Percentiles rank a stretch among this genome's conserved stretches.
phyloP scores from a whole-genome alignment of 2,329 filamentous ascomycete genomes.

The Xylaria sp. region DNA sequence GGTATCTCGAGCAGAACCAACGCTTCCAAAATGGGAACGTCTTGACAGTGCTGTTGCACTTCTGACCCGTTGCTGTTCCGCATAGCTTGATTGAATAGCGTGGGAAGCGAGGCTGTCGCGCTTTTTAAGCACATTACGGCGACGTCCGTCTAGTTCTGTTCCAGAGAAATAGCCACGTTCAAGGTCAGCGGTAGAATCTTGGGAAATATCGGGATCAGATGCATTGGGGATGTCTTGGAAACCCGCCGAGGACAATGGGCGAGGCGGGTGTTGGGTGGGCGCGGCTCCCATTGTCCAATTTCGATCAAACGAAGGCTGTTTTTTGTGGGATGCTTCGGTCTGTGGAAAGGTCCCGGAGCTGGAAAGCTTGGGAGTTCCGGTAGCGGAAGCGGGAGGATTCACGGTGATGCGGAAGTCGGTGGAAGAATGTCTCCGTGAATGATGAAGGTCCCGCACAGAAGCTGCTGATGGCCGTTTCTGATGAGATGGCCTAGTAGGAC shows the following conservation, averaged over 20 bases:
- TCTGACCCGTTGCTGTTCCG: conserved; percentile 76
- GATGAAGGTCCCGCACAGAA: conserved; percentile 82
- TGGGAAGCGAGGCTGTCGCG: conserved; percentile 70
- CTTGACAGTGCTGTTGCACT: conserved; percentile 73
- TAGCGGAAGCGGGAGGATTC: conserved; percentile 47
- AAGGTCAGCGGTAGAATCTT: conserved; percentile 68
- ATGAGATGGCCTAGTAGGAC: conserved; percentile 60
- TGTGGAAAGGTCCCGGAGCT: conserved; percentile 57
- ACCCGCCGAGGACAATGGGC: conserved; percentile 65
- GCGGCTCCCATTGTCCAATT: conserved; percentile 74
- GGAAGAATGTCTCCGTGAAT: conserved; percentile 87
- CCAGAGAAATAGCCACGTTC: conserved; percentile 96
- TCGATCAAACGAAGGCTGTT: conserved; percentile 75
- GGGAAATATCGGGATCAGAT: conserved; percentile 51
- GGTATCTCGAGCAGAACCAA: conserved; percentile 76
- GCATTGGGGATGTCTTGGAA: conserved; percentile 57
- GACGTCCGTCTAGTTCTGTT: conserved; percentile 77
- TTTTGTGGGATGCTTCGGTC: conserved; percentile 62
- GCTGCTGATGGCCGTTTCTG: conserved; percentile 78
- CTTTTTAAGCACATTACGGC: conserved; percentile 84
- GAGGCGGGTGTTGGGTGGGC: conserved; percentile 51
- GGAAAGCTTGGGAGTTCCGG: conserved; percentile 56
- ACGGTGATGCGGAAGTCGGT: conserved; percentile 72
- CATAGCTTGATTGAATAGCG: conserved; percentile 78
- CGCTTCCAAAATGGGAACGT: conserved; percentile 82